These are phyloP conservation scores for Fraxinus cuspidata DNA, from an alignment of 257 asterid species.

Conservation along the genomic window DNA sequence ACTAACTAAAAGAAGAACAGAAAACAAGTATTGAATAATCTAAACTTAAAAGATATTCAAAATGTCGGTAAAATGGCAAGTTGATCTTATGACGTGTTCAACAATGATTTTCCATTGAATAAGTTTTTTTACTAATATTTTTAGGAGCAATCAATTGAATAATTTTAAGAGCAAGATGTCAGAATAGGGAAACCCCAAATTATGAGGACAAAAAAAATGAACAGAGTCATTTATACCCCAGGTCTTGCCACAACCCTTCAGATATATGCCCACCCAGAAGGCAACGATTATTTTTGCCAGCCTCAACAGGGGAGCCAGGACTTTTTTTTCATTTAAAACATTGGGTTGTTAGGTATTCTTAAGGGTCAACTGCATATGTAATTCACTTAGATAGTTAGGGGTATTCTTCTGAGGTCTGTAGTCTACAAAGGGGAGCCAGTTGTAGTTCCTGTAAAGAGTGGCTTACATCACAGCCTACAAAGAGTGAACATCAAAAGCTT, in stretches of 20 bases:
- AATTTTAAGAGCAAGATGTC: not conserved
- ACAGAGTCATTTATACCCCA: not conserved
- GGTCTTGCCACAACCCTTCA: not conserved
- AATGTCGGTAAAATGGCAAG: not conserved
- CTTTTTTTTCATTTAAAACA: no score
- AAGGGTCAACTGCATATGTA: not conserved
- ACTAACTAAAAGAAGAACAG: no score
- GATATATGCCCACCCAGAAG: not conserved
- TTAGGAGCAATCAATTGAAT: not conserved
- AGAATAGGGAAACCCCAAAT: not conserved
- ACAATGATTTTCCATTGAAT: not conserved
- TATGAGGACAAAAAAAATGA: not conserved
- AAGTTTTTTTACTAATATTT: no score
- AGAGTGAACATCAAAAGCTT: not conserved
- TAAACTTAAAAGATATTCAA: no score
- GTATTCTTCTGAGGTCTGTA: not conserved
- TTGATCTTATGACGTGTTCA: not conserved
- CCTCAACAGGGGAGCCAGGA: not conserved
- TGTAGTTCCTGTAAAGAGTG: not conserved
- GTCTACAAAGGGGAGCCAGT: not conserved
- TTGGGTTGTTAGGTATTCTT: not conserved
- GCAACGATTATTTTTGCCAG: not conserved
- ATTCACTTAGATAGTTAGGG: not conserved
- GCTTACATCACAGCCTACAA: not conserved
- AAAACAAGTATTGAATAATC: not conserved